phyloP scores from a whole-genome alignment of 495 filamentous ascomycete species.

The Penicilliopsis zonata region DNA sequence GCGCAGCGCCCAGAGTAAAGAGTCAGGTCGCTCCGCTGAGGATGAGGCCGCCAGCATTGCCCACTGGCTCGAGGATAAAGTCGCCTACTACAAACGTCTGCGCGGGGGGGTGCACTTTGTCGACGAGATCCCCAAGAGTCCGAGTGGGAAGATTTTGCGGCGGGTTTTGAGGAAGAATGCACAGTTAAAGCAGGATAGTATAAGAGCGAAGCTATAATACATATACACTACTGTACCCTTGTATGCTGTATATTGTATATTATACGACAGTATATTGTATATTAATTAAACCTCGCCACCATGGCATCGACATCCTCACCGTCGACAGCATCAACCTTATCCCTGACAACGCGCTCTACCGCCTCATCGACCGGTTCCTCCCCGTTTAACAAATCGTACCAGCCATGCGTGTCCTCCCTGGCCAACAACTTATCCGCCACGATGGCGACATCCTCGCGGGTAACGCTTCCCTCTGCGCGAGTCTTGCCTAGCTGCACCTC shows the following conservation, averaged over 20 bases:
- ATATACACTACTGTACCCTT: no score
- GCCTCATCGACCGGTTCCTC: constrained; percentile 48
- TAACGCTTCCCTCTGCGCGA: constrained; percentile 39
- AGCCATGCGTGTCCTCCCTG: constrained; percentile 42
- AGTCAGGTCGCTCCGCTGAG: constrained; percentile 35
- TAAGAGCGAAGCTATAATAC: no score
- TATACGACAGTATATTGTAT: not conserved
- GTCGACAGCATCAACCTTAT: constrained; percentile 52
- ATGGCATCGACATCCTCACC: constrained; percentile 50
- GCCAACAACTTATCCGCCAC: constrained; percentile 55
- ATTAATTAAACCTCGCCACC: constrained; percentile 23
- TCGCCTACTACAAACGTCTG: constrained; percentile 64
- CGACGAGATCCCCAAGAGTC: constrained; percentile 73
- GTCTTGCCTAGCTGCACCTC: constrained; percentile 56
- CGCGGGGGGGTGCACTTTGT: constrained; percentile 76
- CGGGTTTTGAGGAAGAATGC: constrained; percentile 49
- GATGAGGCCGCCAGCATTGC: constrained; percentile 49
- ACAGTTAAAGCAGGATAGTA: constrained; percentile 30
- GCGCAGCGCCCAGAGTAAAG: constrained; percentile 35
- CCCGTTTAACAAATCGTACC: constrained; percentile 49
- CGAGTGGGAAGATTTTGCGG: constrained; percentile 80
- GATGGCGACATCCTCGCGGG: constrained; percentile 57
- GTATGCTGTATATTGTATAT: not conserved
- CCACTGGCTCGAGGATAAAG: constrained; percentile 48
- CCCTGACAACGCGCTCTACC: constrained; percentile 49